Evolutionary conservation across 1,284 basidiomycete genomes (phyloP), one percentile per base, ranked within the genome.

Genomic region (Marasmius sp.): DNA sequence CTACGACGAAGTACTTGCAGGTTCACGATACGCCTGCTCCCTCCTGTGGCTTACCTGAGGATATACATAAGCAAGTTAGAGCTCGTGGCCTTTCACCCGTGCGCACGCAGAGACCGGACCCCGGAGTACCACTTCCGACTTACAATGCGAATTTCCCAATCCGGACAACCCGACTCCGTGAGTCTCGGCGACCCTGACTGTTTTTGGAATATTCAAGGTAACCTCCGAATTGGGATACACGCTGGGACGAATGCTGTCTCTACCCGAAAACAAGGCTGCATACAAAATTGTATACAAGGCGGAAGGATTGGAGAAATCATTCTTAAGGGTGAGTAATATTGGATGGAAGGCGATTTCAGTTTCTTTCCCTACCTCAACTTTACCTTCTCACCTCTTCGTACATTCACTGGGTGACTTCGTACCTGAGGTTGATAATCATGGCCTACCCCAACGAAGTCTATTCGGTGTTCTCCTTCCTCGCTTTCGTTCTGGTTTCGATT

Each of bases 391-490:
- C 27, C 27, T 64, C 50, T 60, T 60, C 60, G 27, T 51, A 57
- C 59, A 57, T 59, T 59, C 52, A 59, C 55, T 53, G 60, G 48
- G 55, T 47, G 27, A 27, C 27, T 27, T 27, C 27, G 27, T 27
- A 27, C 27, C 27, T 27, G 27, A 27, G 27, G 39, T 58, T 52
- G 22, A 18, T 43, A 38, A 61, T 50, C 27, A 70, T 70, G 68
- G n/a, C 66, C 20, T 55, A 69, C 22, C 63, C 68, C 20, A 77
- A 78, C 61, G 72, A 68, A 59, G 67, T 75, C 8, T 86, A 82
- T 65, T 69, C 86, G 11, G 72, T 80, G 9, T 72, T 82, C 56
- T 71, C 81, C 48, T 79, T 84, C 69, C 66, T 80, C 52, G 75
- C 75, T 34, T 77, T 79, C 66, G 38, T 82, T 57, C 66, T 83